A percentile compares a stretch with the other conserved stretches of the same genome.
phyloP scores from a whole-genome alignment of 345 rosid genomes.

The Citrus trifoliata region DNA sequence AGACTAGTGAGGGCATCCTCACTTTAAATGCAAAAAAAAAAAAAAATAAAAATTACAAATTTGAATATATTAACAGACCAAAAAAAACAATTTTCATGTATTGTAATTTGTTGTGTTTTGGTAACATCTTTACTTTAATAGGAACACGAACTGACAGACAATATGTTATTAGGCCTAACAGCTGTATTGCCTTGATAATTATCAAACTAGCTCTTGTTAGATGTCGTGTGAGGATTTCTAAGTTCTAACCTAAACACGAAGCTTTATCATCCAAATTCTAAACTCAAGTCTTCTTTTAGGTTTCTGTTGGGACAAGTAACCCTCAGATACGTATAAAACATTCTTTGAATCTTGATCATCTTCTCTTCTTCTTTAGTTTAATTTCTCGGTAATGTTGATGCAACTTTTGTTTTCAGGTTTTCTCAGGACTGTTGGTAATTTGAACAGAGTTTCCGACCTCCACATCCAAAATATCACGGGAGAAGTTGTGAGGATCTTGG shows the following conservation, averaged over 20 bases:
- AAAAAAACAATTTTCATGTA: too few relatives aligned
- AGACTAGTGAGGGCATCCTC: too few relatives aligned
- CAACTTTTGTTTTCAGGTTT: neutral
- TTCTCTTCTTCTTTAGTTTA: neutral
- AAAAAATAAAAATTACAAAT: too few relatives aligned
- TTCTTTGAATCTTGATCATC: neutral
- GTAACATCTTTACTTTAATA: too few relatives aligned
- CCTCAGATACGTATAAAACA: neutral
- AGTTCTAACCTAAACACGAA: neutral
- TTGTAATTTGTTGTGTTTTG: too few relatives aligned
- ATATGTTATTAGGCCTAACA: neutral
- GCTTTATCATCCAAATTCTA: neutral
- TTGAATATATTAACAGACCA: too few relatives aligned
- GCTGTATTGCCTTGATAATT: neutral
- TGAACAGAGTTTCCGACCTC: too few relatives aligned
- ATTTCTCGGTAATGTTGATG: neutral
- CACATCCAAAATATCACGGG: too few relatives aligned
- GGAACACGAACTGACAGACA: neutral
- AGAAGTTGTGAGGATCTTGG: too few relatives aligned
- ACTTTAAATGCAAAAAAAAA: too few relatives aligned
- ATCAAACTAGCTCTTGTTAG: neutral
- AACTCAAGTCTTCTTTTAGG: neutral
- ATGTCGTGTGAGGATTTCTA: slow-evolving; percentile 3
- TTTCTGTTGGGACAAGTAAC: neutral
- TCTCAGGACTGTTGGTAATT: too few relatives aligned